Evolutionary conservation across 257 asterid genomes (phyloP), one percentile per base, ranked within the genome.

Genomic region (Solanum bukasovii): DNA sequence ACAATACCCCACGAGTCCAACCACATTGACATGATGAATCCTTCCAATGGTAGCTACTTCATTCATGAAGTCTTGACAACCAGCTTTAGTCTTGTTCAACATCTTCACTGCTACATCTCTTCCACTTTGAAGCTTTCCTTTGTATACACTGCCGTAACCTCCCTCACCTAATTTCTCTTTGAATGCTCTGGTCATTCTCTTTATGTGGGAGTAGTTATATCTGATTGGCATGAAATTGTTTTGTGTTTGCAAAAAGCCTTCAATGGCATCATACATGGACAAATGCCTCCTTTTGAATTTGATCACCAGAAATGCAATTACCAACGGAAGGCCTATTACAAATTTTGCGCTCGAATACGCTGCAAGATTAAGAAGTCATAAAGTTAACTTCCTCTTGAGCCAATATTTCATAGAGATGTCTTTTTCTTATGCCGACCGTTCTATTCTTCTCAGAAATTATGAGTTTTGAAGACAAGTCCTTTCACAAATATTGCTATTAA

Each of bases 31-130:
- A 65, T 93, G 96, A 85, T 93, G 94, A 21, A 93, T 93, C 13
- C 92, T 89, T 3, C 95, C 95, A 16, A 93, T 91, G 29, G 92
- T 90, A 86, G 91, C 91, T 9, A 93, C 93, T 88, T 93, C 95
- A 71, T 91, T 93, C 63, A 93, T 90, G 87, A 93, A 93, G 59
- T 93, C 95, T 73, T 93, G 94, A 61, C 90, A 91, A 18, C 81
- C 90, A 14, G 91, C 74, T 63, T 84, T 88, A 6, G 92, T 83
- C 56, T 91, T 93, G 5, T 81, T 92, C 92, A 92, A 88, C 82
- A 93, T 85, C 87, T 92, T 93, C 35, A 93, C 94, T 29, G 93
- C 95, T 61, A 92, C 88, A 35, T 44, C 78, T 0, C 91, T 90
- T 4, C 92, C 94, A 29, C 95, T 92, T 25, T 89, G 88, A 29